Evolutionary conservation across 352 stramenopile species (phyloP), one percentile per base, ranked within the genome.

Genomic region (Globisporangium camurandrum): DNA sequence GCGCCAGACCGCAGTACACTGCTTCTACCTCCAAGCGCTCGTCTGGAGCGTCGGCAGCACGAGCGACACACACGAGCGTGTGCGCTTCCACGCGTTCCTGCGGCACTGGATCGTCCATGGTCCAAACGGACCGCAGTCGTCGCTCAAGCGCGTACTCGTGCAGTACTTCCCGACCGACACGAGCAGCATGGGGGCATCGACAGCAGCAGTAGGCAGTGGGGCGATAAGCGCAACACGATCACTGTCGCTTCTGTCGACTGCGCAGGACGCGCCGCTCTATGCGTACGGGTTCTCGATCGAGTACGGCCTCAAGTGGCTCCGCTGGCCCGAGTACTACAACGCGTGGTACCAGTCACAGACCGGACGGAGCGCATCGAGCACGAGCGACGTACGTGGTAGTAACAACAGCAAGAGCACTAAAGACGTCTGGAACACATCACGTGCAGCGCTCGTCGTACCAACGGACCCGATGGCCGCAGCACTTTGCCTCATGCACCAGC

Each of bases 1-100:
- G 45, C 64, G 74, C 10, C 69, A 60, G 22, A 84, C 69, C 19
- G 65, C 74, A 0, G 51, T 85, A 4, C 67, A 86, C 30, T 88
- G 75, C 46, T 69, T 78, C 22, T 90, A 79, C 39, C 51, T 92
- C 4, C 81, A 89, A 39, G 67, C 75, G 12, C 55, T 92, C 1
- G 66, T 92, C 4, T 92, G 81, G 81, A 70, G 81, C 6, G 54
- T 92, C 7, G 81, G 81, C 1, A 60, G 66, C 51, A 88, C 81
- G 0, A 58, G 56, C 8, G 51, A 69, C 34, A 22, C 40, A 6
- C 41, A 58, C 19, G 81, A 92, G 33, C 65, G 75, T 1, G 60
- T 73, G 0, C 80, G 72, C 17, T 92, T 88, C 26, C 65, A 92
- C 50, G 42, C 63, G 2, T 88, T 88, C 48, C 40, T 92, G 14